Evolutionary conservation across 164 flowering plant genomes (phyloP).

Genomic region (Nelumbo lutea): DNA sequence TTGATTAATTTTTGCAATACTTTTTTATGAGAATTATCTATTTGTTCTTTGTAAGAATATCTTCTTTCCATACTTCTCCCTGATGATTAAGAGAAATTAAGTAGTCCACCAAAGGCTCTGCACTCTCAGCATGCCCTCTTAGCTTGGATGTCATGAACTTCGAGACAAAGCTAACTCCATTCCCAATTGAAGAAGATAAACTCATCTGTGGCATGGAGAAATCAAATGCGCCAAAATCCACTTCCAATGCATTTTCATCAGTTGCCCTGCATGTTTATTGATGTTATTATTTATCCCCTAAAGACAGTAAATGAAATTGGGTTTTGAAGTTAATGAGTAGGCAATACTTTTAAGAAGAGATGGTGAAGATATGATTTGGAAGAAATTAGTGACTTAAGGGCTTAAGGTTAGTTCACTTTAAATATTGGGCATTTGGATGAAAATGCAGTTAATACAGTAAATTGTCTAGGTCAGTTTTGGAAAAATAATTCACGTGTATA

Average conservation of each 20-base stretch:
- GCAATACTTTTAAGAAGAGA: too few species aligned
- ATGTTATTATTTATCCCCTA: background rate
- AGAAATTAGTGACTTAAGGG: too few species aligned
- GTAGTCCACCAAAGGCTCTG: constrained; percentile 56
- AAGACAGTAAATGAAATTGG: too few species aligned
- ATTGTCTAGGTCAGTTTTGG: too few species aligned
- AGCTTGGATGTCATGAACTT: constrained; percentile 60
- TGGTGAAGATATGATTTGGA: too few species aligned
- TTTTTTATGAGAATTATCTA: background rate
- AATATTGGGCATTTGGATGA: too few species aligned
- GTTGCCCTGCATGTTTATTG: constrained; percentile 60
- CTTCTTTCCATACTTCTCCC: constrained; percentile 57
- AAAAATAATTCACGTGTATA: too few species aligned
- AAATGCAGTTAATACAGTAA: too few species aligned
- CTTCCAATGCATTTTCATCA: constrained; percentile 79
- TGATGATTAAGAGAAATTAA: constrained; percentile 48
- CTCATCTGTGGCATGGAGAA: constrained; percentile 46
- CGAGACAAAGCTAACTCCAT: constrained; percentile 52
- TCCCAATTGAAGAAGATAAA: constrained; percentile 83
- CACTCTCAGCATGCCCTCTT: constrained; percentile 21
- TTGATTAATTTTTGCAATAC: background rate
- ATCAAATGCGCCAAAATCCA: constrained; percentile 82
- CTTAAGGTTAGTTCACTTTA: too few species aligned
- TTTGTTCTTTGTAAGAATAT: background rate
- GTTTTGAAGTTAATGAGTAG: too few species aligned